phyloP scores from a whole-genome alignment of 2,329 filamentous ascomycete genomes.

The Zasmidium citrigriseum region DNA sequence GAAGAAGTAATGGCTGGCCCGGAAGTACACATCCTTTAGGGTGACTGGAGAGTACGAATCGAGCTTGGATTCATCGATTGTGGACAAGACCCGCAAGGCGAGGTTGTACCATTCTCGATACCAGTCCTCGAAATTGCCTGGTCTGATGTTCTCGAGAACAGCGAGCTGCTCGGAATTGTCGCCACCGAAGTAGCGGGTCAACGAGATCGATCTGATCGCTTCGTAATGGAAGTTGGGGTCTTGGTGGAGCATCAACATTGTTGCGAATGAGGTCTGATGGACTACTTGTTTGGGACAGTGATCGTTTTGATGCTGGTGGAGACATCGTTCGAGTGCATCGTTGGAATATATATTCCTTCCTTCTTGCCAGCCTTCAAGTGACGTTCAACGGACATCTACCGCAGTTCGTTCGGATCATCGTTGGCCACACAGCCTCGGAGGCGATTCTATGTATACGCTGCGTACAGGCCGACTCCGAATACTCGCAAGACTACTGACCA shows the following conservation, averaged over 20 bases:
- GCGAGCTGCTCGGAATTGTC: constrained; percentile 9
- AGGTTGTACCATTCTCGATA: constrained; percentile 13
- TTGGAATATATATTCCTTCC: too few relatives aligned
- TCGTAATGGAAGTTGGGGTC: constrained; percentile 22
- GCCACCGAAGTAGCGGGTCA: constrained; percentile 10
- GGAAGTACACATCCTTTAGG: constrained; percentile 3
- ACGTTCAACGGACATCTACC: too few relatives aligned
- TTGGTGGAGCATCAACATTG: constrained; percentile 9
- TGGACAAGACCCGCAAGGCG: constrained; percentile 13
- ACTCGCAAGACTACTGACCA: too few relatives aligned
- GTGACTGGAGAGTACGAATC: background rate
- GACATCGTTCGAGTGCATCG: too few relatives aligned
- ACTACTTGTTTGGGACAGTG: too few relatives aligned
- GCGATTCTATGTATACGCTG: too few relatives aligned
- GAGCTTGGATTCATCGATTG: constrained; percentile 11
- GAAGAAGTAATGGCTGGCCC: constrained; percentile 47
- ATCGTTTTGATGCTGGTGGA: too few relatives aligned
- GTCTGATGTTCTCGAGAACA: constrained; percentile 11
- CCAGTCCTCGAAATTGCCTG: constrained; percentile 16
- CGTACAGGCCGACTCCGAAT: too few relatives aligned
- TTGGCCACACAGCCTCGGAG: too few relatives aligned
- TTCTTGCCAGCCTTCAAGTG: too few relatives aligned
- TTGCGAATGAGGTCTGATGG: background rate
- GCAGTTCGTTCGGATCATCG: too few relatives aligned
- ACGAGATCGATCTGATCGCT: constrained; percentile 9